Base-by-base conservation (phyloP, 2,329 filamentous ascomycete genomes). In the Fusarium sp. region DNA sequence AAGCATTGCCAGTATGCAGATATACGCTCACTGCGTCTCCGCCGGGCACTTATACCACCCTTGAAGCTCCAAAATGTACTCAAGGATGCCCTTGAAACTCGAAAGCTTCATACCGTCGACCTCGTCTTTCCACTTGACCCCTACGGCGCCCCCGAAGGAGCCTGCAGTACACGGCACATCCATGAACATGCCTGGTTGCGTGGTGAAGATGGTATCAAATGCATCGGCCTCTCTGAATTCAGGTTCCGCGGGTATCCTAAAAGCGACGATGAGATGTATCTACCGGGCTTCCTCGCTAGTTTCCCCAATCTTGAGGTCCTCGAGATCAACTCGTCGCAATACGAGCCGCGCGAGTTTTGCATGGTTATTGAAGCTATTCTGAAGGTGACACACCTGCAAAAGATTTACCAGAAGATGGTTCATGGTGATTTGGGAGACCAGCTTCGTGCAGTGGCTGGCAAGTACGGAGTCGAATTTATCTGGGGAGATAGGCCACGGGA, bases 271-370 rank as follows among this genome's bases (percentile, higher is more conserved):
- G 75, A 80, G 11, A 43, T 77, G 17, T 76, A 78, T 1, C 62
- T 82, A 15, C 76, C 77, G 3, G 62, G 60, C 6, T 81, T 82
- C 61, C 71, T 82, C 11, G 76, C 74, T 7, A 79, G 62, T 38
- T 79, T 82, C 43, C 80, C 80, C 1, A 77, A 77, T 26, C 73
- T 82, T 9, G 77, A 81, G 58, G 73, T 72, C 10, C 64, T 81
- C 24, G 78, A 79, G 65, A 73, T 81, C n/a, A 72, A 69, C 28
- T 78, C 79, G 4, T 65, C 69, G 4, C 57, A 75, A 46, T 80
- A 78, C 44, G 70, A 77, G 3, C 65, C 69, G 13, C 49, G 63
- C 5, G 79, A 79, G 42, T 71, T 80, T 33, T 75, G 69, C 33
- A 60, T 60, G 10, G 60, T 80, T 4, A 57, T 80, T 8, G 65